Evolutionary conservation across 2,329 filamentous ascomycete species (phyloP).

Genomic region (Cladosporium sp.): DNA sequence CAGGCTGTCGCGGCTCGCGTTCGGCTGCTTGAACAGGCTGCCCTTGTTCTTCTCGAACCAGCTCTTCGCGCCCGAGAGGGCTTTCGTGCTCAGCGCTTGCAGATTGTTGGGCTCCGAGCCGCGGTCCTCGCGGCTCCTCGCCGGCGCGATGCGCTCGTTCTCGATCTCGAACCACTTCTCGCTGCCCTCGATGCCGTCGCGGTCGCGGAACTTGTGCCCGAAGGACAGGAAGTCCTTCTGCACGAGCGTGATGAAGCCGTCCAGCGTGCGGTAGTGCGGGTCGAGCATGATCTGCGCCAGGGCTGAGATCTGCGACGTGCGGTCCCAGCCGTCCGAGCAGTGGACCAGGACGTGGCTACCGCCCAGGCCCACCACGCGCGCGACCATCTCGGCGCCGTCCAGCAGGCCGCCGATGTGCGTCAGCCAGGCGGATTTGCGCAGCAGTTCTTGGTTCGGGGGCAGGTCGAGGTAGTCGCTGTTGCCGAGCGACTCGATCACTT

Average conservation of each 20-base stretch:
- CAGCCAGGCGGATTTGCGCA: slow-evolving; percentile 83
- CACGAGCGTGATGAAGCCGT: slow-evolving; percentile 88
- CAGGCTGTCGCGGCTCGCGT: slow-evolving; percentile 57
- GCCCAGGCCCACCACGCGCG: slow-evolving; percentile 79
- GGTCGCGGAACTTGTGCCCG: slow-evolving; percentile 92
- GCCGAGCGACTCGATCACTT: slow-evolving; percentile 82
- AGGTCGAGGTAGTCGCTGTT: slow-evolving; percentile 83
- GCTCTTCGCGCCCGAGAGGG: slow-evolving; percentile 68
- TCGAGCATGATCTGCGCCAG: slow-evolving; percentile 90
- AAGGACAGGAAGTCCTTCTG: slow-evolving; percentile 99
- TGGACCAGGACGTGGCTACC: slow-evolving; percentile 95
- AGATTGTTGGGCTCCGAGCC: slow-evolving; percentile 34
- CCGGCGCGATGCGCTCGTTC: slow-evolving; percentile 63
- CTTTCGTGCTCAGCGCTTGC: slow-evolving; percentile 56
- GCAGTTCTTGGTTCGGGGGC: slow-evolving; percentile 71
- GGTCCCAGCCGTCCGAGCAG: slow-evolving; percentile 97
- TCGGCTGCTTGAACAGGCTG: slow-evolving; percentile 32
- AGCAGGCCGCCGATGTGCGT: slow-evolving; percentile 81
- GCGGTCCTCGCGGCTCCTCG: slow-evolving; percentile 34
- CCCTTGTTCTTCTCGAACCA: slow-evolving; percentile 70
- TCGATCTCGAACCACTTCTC: slow-evolving; percentile 93
- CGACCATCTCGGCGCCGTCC: slow-evolving; percentile 77
- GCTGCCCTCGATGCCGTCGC: slow-evolving; percentile 79
- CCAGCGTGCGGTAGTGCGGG: slow-evolving; percentile 87
- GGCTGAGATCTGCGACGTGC: slow-evolving; percentile 89